phyloP scores from a whole-genome alignment of 2,329 filamentous ascomycete species.

The Penicillium psychrosexuale region DNA sequence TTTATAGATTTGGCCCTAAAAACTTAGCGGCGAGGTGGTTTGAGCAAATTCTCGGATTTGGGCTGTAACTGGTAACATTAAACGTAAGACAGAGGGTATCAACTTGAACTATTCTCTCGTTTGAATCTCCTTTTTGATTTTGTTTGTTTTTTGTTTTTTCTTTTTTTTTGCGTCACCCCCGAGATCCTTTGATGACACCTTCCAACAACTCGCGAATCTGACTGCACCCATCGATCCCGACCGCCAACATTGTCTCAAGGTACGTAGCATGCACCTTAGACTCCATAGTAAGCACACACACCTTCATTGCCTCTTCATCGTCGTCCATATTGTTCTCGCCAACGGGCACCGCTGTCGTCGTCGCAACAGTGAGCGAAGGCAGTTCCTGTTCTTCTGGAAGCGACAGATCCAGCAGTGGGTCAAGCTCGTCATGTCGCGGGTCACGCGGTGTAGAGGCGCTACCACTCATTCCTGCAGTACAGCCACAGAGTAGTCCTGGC shows the following conservation, averaged over 20 bases:
- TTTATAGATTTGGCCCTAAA: neutral
- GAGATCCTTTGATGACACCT: slow-evolving; percentile 63
- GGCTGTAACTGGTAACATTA: neutral
- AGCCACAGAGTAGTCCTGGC: slow-evolving; percentile 84
- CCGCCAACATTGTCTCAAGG: slow-evolving; percentile 87
- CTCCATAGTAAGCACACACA: slow-evolving; percentile 80
- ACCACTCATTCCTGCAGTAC: slow-evolving; percentile 71
- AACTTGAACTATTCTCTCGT: slow-evolving; percentile 1
- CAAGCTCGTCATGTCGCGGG: slow-evolving; percentile 41
- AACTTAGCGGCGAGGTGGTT: slow-evolving; percentile 1
- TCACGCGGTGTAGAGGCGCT: slow-evolving; percentile 43
- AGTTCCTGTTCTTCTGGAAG: slow-evolving; percentile 64
- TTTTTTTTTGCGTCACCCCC: slow-evolving; percentile 8
- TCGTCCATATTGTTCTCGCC: slow-evolving; percentile 57
- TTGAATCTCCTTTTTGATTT: neutral
- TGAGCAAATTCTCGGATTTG: slow-evolving; percentile 5
- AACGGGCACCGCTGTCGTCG: slow-evolving; percentile 45
- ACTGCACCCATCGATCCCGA: slow-evolving; percentile 87
- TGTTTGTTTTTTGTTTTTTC: neutral
- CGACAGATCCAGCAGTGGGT: slow-evolving; percentile 46
- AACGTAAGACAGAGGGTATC: slow-evolving; percentile 8
- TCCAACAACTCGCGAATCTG: slow-evolving; percentile 80
- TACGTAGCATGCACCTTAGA: slow-evolving; percentile 75
- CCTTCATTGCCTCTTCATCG: slow-evolving; percentile 50
- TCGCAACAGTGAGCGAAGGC: slow-evolving; percentile 82